A percentile compares a stretch with the other conserved stretches of the same genome.
phyloP scores from a whole-genome alignment of 192 early-diverging fungal genomes.

The Paraglomus brasilianum region DNA sequence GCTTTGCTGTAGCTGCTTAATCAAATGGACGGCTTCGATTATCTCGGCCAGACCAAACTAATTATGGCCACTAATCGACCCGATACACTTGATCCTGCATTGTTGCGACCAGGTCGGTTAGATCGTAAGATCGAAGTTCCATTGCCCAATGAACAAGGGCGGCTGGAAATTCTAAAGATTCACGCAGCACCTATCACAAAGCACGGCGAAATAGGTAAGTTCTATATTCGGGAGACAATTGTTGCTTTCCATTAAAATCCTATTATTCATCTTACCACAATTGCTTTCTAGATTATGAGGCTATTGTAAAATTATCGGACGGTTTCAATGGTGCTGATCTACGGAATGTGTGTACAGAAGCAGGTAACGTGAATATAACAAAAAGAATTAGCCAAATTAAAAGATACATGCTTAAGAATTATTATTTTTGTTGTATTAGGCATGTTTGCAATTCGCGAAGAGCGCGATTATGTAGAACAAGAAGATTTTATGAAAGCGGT shows the following conservation, averaged over 20 bases:
- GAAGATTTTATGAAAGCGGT: conserved; percentile 99
- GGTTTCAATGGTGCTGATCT: conserved; percentile 99
- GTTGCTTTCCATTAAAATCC: not conserved
- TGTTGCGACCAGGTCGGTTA: conserved; percentile 92
- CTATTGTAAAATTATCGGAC: conserved; percentile 96
- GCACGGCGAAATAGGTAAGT: conserved; percentile 89
- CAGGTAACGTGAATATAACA: conserved; percentile 53
- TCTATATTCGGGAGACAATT: not conserved
- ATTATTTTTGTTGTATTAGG: conserved; percentile 44
- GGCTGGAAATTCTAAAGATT: conserved; percentile 97
- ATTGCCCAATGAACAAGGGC: conserved; percentile 95
- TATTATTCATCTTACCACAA: not conserved
- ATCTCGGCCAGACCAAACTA: conserved; percentile 95
- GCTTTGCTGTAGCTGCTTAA: conserved; percentile 69
- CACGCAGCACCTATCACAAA: conserved; percentile 92
- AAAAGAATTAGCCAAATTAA: conserved; percentile 24
- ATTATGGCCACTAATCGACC: conserved; percentile 99
- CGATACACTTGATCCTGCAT: conserved; percentile 97
- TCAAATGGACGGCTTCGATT: conserved; percentile 99
- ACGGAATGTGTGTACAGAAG: conserved; percentile 99
- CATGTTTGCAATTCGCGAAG: conserved; percentile 99
- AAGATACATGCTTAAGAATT: conserved; percentile 4
- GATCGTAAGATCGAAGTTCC: conserved; percentile 99
- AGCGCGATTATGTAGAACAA: conserved; percentile 96
- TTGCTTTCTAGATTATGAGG: conserved; percentile 83